Evolutionary conservation across 257 asterid species (phyloP).

Genomic region (Capsicum baccatum): DNA sequence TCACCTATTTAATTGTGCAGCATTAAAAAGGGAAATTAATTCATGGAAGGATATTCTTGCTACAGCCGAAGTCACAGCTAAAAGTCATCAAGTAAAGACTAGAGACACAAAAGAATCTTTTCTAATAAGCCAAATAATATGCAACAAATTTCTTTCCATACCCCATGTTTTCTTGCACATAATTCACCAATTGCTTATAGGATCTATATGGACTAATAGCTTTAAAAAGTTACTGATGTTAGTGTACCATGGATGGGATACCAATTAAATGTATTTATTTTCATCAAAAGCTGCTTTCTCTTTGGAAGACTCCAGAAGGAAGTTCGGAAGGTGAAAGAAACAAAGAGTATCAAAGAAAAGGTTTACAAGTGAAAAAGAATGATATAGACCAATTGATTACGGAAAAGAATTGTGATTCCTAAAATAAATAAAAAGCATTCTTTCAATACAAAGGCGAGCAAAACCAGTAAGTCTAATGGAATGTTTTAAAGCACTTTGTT

Average conservation of each 20-base stretch:
- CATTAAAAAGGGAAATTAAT: background rate
- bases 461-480: too few species aligned
- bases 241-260: background rate
- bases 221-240: background rate
- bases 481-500: too few species aligned
- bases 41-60: conserved; percentile 6
- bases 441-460: too few species aligned
- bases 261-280: background rate
- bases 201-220: background rate
- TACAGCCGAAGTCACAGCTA: background rate
- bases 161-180: background rate
- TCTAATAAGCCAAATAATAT: background rate
- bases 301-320: background rate
- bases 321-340: background rate
- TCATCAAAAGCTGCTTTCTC: background rate
- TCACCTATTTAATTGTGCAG: background rate
- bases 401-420: too few species aligned
- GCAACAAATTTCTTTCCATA: background rate
- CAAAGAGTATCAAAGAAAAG: too few species aligned
- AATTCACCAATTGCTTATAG: background rate
- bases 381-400: too few species aligned
- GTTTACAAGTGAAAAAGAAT: too few species aligned
- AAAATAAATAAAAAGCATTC: too few species aligned
- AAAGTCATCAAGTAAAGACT: conserved; percentile 10
- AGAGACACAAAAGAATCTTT: background rate